Base-by-base conservation (phyloP, 345 rosid genomes). In the Linum lewisii region DNA sequence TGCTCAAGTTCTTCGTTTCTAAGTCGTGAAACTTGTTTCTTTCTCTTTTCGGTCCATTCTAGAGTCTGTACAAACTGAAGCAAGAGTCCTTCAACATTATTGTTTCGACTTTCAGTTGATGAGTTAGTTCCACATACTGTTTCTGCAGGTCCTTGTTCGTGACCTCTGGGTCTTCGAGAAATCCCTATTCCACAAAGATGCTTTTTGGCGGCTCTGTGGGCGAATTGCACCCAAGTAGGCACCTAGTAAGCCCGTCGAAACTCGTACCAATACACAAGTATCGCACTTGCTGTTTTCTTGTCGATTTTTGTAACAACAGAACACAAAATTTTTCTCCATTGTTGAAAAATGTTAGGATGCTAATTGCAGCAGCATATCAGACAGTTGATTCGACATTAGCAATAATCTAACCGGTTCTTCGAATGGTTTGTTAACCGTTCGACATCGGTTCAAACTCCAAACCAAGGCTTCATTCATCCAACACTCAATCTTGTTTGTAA, bases 141-240 rank as follows among this genome's bases (percentile, higher is more conserved):
- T 49, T 59, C 63, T 37, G 25, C 75, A 92, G 98, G 76, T 88
- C 45, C 95, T 92, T 59, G 95, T 92, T 47, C 88, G 86, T 21
- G 88, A 87, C 52, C 86, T 92, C 24, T 92, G 96, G 98, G 97
- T 92, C 36, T 86, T 92, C 20, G 96, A 88, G 85, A 88, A 92
- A 72, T 92, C 95, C 60, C 81, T 86, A n/a, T 92, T 88, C 72
- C 95, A 92, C 38, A 61, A 75, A 4, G 93, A 83, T 75, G 80
- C 98, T 61, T 69, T 65, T 65, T 92, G 98, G 98, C 93, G 95
- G 51, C 93, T 92, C 38, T 88, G 96, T 50, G 95, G 95, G 66
- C 77, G 89, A 63, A 82, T 92, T 69, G 61, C 68, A 24, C 14
- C 56, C 23, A 20, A 52, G 25, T 21, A 21, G 55, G 55, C 23